Base-by-base conservation (phyloP, 805 yeast species). In the Metschnikowia peoriensis region DNA sequence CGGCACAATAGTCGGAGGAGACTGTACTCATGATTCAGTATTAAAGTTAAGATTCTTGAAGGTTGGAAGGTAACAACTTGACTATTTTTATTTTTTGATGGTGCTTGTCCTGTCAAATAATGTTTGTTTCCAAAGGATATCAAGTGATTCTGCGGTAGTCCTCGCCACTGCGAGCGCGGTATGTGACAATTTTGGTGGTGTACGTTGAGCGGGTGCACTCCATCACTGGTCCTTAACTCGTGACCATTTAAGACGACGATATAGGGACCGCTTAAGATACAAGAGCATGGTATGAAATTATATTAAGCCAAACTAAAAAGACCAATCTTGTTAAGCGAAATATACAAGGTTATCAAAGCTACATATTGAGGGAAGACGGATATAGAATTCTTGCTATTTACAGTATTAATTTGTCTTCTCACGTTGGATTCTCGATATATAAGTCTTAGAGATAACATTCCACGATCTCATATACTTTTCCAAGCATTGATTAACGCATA, bases 391-490 rank as follows among this genome's bases (percentile, higher is more conserved):
- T 40, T 38, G n/a, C 48, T 52, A 50, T 45, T 37, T 41, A 50
- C 42, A 49, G 22, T 9, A 22, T 47, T 48, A 47, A 28, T 28
- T 42, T 32, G 50, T 17, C 50, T 57, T 58, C 45, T 58, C 61
- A 37, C 49, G 48, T 70, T 86, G 91, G 61, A 89, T 87, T 68
- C 96, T 82, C 29, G 82, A 66, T 47, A 90, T 82, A 69, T 90
- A 91, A 10, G 88, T 76, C 66, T 83, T 85, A 11, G 96, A 88
- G 41, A 92, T 78, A 50, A 85, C 76, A 62, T 91, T 90, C 97
- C 97, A 92, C 35, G 96, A 84, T 68, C 87, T 82, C 93, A 91
- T 86, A 70, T 89, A 92, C 72, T 89, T 92, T 58, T 86, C 85
- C 61, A 88, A 78, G 67, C 98, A 92, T 67, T 85, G 86, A 53